Conservation (phyloP, 2,329 filamentous ascomycete species). For the Magnaporthales sp. region DNA sequence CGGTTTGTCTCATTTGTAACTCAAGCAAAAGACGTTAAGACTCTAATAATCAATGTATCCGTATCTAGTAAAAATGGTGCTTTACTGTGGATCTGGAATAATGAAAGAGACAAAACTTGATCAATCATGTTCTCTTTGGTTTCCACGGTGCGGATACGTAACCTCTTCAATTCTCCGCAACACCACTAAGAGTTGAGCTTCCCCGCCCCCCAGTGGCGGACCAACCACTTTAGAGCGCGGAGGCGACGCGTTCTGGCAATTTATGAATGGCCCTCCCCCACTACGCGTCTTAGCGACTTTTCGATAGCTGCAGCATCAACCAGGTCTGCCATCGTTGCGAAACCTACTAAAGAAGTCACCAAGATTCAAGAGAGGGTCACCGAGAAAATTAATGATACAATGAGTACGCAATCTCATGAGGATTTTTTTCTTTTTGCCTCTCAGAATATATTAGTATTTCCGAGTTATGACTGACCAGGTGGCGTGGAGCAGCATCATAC, state of each 20-base stretch:
- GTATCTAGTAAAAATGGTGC: too few relatives aligned
- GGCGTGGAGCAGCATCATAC: slow-evolving; percentile 33
- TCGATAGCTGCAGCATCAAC: not conserved
- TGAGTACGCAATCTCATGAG: not conserved
- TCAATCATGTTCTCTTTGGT: not conserved
- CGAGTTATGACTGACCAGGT: not conserved
- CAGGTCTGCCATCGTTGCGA: not conserved
- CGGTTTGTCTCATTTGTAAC: too few relatives aligned
- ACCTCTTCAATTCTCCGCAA: not conserved
- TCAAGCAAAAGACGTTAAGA: too few relatives aligned
- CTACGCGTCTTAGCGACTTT: not conserved
- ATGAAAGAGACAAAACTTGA: not conserved
- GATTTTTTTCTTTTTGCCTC: not conserved
- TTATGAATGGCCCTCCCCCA: not conserved
- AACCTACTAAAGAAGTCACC: not conserved
- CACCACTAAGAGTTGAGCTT: not conserved
- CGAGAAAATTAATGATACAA: not conserved
- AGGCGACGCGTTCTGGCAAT: not conserved
- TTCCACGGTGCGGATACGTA: not conserved
- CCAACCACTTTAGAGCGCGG: not conserved
- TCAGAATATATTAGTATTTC: not conserved
- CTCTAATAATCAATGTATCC: too few relatives aligned
- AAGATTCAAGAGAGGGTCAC: not conserved
- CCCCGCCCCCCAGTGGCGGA: not conserved
- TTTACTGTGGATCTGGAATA: not conserved